Base-by-base conservation (phyloP, 129 eudicot species). In the Solidago caesia region DNA sequence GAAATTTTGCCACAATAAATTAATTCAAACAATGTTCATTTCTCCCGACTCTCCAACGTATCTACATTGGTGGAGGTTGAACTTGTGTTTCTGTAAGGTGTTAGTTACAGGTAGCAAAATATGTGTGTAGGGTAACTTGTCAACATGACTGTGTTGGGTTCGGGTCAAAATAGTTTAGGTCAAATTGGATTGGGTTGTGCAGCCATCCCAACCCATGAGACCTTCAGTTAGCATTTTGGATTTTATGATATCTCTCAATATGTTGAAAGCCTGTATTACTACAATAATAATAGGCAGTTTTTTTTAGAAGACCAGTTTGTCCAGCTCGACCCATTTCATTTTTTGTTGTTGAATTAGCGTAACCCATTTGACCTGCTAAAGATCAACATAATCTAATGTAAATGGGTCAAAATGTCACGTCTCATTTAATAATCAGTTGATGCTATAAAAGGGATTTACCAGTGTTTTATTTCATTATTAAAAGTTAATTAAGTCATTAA, bases 51-150 rank as follows among this genome's bases (percentile, higher is more conserved):
- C 46, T 46, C 15, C 55, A 55, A 51, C 25, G 14, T 58, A 65
- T 45, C 71, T 76, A 44, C 47, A 43, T 21, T 73, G 73, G 60
- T 7, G 51, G 72, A 48, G 44, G 46, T 63, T 67, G 78, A 67
- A 72, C 62, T 69, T 80, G 65, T 57, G 43, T 52, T 12, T 45
- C 47, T 7, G 44, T n/a, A 67, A 67, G 29, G 57, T 52, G 57
- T 65, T 42, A 66, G 80, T 55, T 4, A 25, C 45, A 2, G 67
- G 7, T 52, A 16, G 6, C 21, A 52, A 52, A 52, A 12, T 26
- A 56, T 21, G 29, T 2, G 27, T 3, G 9, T 15, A 14, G 61
- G 21, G 21, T 56, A 56, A 56, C 61, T 26, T 4, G 9, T 56
- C 6, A 53, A 14, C 8, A 8, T 21, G 59, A 21, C 15, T 8